Percentiles rank a stretch among this genome's conserved stretches.
Evolutionary conservation across 2,329 filamentous ascomycete genomes (phyloP).

Genomic region (Tolypocladium capitatum): DNA sequence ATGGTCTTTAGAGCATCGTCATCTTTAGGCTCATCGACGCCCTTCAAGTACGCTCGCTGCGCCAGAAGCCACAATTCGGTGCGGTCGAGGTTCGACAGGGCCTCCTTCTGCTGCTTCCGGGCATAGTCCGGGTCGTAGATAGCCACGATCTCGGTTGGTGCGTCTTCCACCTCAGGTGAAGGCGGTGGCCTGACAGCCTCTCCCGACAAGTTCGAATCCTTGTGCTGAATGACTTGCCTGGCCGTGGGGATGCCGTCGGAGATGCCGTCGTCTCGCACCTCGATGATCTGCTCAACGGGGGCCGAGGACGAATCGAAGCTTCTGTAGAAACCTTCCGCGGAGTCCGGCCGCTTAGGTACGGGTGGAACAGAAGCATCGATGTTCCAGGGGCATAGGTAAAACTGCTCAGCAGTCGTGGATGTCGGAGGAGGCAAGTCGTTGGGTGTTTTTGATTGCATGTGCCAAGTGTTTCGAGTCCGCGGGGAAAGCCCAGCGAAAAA

Average conservation of each 20-base stretch:
- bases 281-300: slow-evolving; percentile 55
- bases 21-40: slow-evolving; percentile 38
- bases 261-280: slow-evolving; percentile 31
- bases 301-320: slow-evolving; percentile 23
- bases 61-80: slow-evolving; percentile 78
- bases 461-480: slow-evolving; percentile 70
- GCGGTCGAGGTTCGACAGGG: slow-evolving; percentile 64
- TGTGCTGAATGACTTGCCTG: slow-evolving; percentile 28
- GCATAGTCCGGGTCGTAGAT: slow-evolving; percentile 68
- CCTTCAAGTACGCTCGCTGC: slow-evolving; percentile 64
- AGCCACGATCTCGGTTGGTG: slow-evolving; percentile 49
- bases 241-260: slow-evolving; percentile 56
- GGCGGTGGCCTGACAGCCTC: slow-evolving; percentile 18
- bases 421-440: slow-evolving; percentile 53
- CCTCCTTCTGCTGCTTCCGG: slow-evolving; percentile 55
- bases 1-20: slow-evolving; percentile 24
- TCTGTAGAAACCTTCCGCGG: slow-evolving; percentile 26
- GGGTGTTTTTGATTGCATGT: slow-evolving; percentile 41
- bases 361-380: slow-evolving; percentile 24
- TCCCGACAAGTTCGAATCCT: slow-evolving; percentile 16
- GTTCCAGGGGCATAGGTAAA: slow-evolving; percentile 76
- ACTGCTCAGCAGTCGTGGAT: slow-evolving; percentile 82
- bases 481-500: slow-evolving; percentile 82
- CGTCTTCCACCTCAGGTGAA: slow-evolving; percentile 40
- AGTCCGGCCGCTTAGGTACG: slow-evolving; percentile 21